Evolutionary conservation across 352 stramenopile genomes (phyloP), one percentile per base, ranked within the genome.

Genomic region (Phytophthora citricola): DNA sequence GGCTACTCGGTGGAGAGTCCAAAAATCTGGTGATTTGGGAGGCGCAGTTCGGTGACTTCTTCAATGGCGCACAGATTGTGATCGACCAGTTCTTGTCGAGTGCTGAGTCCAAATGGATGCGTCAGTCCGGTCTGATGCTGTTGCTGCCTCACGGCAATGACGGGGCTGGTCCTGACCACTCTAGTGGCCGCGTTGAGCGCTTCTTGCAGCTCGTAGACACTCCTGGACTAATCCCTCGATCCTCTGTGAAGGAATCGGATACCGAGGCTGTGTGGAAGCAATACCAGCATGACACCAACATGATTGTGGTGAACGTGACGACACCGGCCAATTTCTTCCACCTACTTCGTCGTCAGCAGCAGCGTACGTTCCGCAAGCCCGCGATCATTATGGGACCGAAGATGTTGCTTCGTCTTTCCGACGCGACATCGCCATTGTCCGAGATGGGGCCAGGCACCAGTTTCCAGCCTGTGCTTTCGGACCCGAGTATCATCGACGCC

Each of bases 301-400:
- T 96, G 54, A 92, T 94, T 54, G 87, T 97, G 9, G 79, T 82
- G 43, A 93, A 94, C 53, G 66, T 87, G 36, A 96, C 84, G 36
- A 97, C 89, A 14, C 95, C 97, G 1, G 96, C 95, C 36, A 98
- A 99, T 73, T 99, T 98, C 74, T 99, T 99, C 77, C 95, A 99
- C 66, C 79, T 95, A 61, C 78, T 99, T 57, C 91, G 95, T 66
- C 90, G 96, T 59, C 96, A 98, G 61, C 84, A 94, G 51, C 65
- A 79, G 6, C 87, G 86, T 5, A 34, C 63, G 22, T 95, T 92
- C 76, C 85, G 84, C 55, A 94, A 94, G 29, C 87, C 87, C 1
- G 44, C 90, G 9, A 73, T 93, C 20, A 77, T 90, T 17, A 93
- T 95, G 81, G 83, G 78, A 1, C 87, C 87, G 1, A 95, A 94